Evolutionary conservation across 768 basidiomycete species (phyloP).

Genomic region (Cystofilobasidium macerans): DNA sequence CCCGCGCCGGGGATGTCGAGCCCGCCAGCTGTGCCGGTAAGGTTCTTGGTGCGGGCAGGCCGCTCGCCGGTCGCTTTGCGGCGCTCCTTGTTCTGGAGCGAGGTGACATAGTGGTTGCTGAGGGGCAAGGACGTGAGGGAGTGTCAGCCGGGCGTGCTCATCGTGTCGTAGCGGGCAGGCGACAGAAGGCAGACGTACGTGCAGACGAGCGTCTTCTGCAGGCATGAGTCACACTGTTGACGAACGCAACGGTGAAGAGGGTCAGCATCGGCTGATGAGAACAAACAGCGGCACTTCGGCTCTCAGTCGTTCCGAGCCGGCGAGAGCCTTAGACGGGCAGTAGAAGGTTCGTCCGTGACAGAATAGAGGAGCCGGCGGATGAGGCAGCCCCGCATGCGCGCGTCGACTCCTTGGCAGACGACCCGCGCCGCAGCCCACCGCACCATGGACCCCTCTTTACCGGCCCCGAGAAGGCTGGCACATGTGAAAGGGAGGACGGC

Average conservation of each 20-base stretch:
- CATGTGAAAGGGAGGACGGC: no score
- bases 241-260: conserved; percentile 14
- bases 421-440: no score
- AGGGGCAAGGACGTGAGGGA: no score
- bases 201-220: conserved; percentile 81
- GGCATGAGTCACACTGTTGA: conserved; percentile 55
- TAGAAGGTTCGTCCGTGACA: no score
- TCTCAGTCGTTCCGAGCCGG: no score
- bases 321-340: no score
- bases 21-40: conserved; percentile 45
- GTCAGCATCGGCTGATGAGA: conserved; percentile 6
- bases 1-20: conserved; percentile 31
- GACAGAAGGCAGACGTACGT: conserved; percentile 50
- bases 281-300: no score
- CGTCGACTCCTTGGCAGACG: no score
- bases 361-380: no score
- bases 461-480: no score
- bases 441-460: no score
- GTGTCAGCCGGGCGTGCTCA: conserved; percentile 60
- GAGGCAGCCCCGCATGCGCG: no score
- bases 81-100: conserved; percentile 17
- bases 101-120: conserved; percentile 32
- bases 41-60: conserved; percentile 32
- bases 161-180: conserved; percentile 67
- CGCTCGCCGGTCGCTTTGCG: conserved; percentile 26